A percentile compares a stretch with the other conserved stretches of the same genome.
Conservation (phyloP, 1,284 basidiomycete genomes). For the Peniophora sp. region DNA sequence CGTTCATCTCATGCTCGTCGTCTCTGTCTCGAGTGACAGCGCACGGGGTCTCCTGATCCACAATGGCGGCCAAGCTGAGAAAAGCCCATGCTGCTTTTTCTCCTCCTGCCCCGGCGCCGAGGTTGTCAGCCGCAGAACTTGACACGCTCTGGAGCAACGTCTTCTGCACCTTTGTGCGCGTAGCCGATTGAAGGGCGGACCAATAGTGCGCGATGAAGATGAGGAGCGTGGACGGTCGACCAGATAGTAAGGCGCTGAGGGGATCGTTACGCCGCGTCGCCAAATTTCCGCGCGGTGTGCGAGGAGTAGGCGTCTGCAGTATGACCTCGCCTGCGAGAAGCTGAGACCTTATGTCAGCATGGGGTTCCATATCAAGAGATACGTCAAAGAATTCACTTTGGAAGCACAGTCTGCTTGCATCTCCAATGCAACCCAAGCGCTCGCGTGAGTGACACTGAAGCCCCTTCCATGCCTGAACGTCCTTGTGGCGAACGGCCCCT, state of each 20-base stretch:
- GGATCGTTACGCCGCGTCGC: neutral
- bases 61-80: conserved; percentile 67
- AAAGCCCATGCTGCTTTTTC: conserved; percentile 60
- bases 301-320: conserved; percentile 20
- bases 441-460: conserved; percentile 63
- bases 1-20: conserved; percentile 11
- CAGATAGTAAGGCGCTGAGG: conserved; percentile 29
- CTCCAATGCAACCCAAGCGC: conserved; percentile 77
- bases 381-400: conserved; percentile 37
- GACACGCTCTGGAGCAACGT: conserved; percentile 55
- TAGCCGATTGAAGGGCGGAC: conserved; percentile 45
- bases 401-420: conserved; percentile 77
- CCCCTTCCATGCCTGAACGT: conserved; percentile 68
- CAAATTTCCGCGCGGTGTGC: neutral
- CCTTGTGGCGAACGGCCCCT: conserved; percentile 44
- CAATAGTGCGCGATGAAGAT: conserved; percentile 80
- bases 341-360: conserved; percentile 25
- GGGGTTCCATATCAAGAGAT: conserved; percentile 10
- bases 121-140: conserved; percentile 40
- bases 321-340: conserved; percentile 40
- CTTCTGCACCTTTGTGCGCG: conserved; percentile 47
- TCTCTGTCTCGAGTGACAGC: conserved; percentile 13
- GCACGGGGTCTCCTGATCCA: conserved; percentile 26
- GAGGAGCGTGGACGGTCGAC: conserved; percentile 72
- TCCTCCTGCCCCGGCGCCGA: conserved; percentile 36